phyloP scores from a whole-genome alignment of 371 early-diverging fungal genomes.

The Mortierella sp. region DNA sequence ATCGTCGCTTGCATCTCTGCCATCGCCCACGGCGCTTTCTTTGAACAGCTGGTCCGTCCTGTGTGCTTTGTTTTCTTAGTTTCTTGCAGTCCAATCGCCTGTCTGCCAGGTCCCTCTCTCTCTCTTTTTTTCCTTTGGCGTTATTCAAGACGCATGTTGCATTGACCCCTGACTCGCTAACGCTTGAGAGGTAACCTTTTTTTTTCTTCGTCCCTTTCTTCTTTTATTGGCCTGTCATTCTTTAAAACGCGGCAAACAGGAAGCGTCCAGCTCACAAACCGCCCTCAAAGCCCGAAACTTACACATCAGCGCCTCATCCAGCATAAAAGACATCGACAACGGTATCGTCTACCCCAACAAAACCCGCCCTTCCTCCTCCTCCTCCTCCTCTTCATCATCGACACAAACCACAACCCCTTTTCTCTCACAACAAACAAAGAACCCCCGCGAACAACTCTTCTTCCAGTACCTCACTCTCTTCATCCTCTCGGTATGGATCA shows the following conservation, averaged over 20 bases:
- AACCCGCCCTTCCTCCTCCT: neutral
- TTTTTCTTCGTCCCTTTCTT: neutral
- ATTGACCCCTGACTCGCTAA: too few relatives aligned
- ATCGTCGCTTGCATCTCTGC: neutral
- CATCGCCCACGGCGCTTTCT: constrained; percentile 2
- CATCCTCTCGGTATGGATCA: neutral
- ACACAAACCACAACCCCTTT: neutral
- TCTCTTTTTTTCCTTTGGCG: neutral
- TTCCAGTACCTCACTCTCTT: neutral
- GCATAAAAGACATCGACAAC: neutral
- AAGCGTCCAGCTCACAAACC: neutral
- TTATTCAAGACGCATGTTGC: neutral
- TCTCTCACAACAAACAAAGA: neutral
- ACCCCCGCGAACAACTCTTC: constrained; percentile 5
- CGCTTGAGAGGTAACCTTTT: neutral
- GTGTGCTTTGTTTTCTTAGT: too few relatives aligned
- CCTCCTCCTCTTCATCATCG: neutral
- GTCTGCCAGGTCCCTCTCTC: neutral
- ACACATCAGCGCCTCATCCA: neutral
- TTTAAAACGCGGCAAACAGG: neutral
- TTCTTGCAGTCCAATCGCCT: too few relatives aligned
- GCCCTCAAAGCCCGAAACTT: neutral
- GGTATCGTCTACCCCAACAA: neutral
- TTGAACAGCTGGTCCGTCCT: neutral
- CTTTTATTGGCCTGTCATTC: neutral